Base-by-base conservation (phyloP, 208 protist species). In the Leishmania major region DNA sequence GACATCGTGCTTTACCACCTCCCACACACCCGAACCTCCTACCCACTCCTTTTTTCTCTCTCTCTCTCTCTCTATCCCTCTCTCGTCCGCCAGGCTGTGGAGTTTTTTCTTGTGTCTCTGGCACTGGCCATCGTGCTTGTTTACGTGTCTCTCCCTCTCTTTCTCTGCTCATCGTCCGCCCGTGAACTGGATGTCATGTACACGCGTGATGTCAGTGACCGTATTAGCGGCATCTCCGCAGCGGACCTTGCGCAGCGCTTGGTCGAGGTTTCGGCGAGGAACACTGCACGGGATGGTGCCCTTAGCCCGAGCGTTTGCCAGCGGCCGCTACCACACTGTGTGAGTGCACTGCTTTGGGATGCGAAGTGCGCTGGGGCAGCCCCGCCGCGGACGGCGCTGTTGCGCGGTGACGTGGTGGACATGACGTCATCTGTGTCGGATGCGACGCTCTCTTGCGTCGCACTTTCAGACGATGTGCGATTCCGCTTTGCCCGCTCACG, bases 401-500 rank as follows among this genome's bases (percentile, higher is more conserved):
- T 85, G 73, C 51, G 72, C 64, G 77, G 73, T 25, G 82, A 85
- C 55, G 28, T 57, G 11, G 82, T 85, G 49, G 15, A 62, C 17
- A 43, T 66, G 47, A 69, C 45, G 25, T 28, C 73, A 8, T n/a
- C 43, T 3, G 51, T 64, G 37, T 19, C 72, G 22, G 53, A 59
- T n/a, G 73, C 25, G 15, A 43, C 55, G 3, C 51, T 85, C n/a
- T 51, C 75, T 6, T 76, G 62, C 53, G 37, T 85, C 35, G 59
- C 71, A 19, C 71, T 82, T 13, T 85, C 82, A 22, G 31, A 51
- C 1, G 64, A 85, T 60, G 73, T 85, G 0, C 62, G 62, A n/a
- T 82, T 82, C 59, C 73, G 73, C 53, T 78, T 81, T 60, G 82
- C 82, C 19, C 77, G 57, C 10, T 62, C 77, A 73, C 82, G 60